phyloP scores from a whole-genome alignment of 176 grass and related monocot species.

The Cenchrus fungigraminus region DNA sequence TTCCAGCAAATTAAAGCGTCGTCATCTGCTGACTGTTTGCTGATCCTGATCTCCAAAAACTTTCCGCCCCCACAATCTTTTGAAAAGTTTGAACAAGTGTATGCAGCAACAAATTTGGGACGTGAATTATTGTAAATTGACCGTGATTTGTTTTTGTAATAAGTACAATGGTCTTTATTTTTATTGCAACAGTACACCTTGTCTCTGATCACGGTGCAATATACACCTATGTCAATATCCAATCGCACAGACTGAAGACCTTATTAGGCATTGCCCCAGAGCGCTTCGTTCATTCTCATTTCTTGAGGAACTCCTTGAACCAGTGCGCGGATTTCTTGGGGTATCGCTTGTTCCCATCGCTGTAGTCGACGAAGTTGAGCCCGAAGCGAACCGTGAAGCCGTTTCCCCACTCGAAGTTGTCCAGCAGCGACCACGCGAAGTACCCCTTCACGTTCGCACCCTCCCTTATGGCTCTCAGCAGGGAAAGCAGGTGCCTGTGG shows the following conservation, averaged over 20 bases:
- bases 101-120: too few species aligned
- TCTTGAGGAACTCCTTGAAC: slow-evolving; percentile 61
- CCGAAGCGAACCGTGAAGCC: slow-evolving; percentile 69
- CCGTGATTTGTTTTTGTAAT: too few species aligned
- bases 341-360: slow-evolving; percentile 50
- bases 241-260: neutral
- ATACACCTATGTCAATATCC: neutral
- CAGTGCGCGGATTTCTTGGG: slow-evolving; percentile 56
- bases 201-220: too few species aligned
- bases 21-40: too few species aligned
- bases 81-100: too few species aligned
- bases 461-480: slow-evolving; percentile 55
- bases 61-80: too few species aligned
- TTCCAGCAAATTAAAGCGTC: too few species aligned
- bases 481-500: slow-evolving; percentile 48
- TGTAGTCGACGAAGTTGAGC: slow-evolving; percentile 57
- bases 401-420: slow-evolving; percentile 59
- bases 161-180: neutral
- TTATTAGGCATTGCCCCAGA: too few species aligned
- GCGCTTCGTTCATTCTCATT: neutral
- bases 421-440: slow-evolving; percentile 65
- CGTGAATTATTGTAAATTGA: too few species aligned
- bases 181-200: neutral
- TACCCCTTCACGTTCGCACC: slow-evolving; percentile 70
- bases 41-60: too few species aligned